Evolutionary conservation across 2,329 filamentous ascomycete species (phyloP), one percentile per base, ranked within the genome.

Genomic region (Fusarium acutatum): DNA sequence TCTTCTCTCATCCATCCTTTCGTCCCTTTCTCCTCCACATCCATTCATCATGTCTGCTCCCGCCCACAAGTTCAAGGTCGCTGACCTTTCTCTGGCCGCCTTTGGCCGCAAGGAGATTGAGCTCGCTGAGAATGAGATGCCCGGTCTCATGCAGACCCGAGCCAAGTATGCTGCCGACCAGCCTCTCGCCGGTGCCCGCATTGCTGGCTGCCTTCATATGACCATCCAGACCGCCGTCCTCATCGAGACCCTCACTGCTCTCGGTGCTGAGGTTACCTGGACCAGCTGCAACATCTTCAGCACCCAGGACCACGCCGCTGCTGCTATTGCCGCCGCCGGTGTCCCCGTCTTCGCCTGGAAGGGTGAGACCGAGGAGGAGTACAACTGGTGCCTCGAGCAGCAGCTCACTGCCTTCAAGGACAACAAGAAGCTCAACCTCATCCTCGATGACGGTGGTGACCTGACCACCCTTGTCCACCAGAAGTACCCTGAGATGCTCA

Each of bases 261-360:
- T 99, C 81, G 96, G 96, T 87, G 96, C 96, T 81, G 96, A 98
- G 91, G 93, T 98, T 80, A 99, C 96, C 83, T 98, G 96, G 96
- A 93, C 96, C 72, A 96, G 93, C 80, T 99, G 96, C 93, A 98
- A 99, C 91, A 98, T 99, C 87, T 99, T 98, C 93, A 96, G 93
- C 84, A 98, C 96, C 80, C 96, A 98, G 87, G 96, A 98, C 88
- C 96, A 98, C 87, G 96, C 96, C 80, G 96, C 96, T 62, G 95
- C 96, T 77, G 96, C 96, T 84, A 98, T 99, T 87, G 96, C 96
- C 79, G 96, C 96, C 65, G 88, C 91, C 61, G 96, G 96, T 84
- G 93, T 97, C 76, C 95, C 96, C 80, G 96, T 99, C 80, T 90
- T 90, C 76, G 89, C 90, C 84, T 91, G 90, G 89, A 91, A 91